Percentiles rank a stretch among this genome's conserved stretches.
Conservation (phyloP, 441 rosid species). For the Biscutella laevigata region DNA sequence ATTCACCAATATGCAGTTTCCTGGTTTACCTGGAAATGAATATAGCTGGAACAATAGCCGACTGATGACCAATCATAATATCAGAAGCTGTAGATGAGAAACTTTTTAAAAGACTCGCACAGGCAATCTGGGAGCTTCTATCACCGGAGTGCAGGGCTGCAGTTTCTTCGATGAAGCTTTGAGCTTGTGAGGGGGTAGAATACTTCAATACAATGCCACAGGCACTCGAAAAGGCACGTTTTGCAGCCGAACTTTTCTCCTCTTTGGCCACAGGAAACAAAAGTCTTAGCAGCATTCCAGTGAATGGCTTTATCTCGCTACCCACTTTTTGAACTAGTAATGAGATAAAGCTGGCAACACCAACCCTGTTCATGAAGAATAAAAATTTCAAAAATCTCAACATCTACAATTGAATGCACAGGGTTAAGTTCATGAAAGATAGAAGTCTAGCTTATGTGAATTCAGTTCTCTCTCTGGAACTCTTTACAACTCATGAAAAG, state of each 20-base stretch:
- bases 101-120: slow-evolving; percentile 78
- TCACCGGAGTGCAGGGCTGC: slow-evolving; percentile 72
- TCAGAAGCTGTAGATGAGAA: slow-evolving; percentile 74
- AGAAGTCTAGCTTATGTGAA: slow-evolving; percentile 3
- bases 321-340: slow-evolving; percentile 81
- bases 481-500: neutral
- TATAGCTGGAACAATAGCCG: slow-evolving; percentile 61
- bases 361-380: slow-evolving; percentile 53
- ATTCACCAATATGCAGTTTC: neutral
- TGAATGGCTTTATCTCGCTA: slow-evolving; percentile 63
- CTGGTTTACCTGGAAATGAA: slow-evolving; percentile 72
- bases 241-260: slow-evolving; percentile 74
- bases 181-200: slow-evolving; percentile 61
- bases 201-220: slow-evolving; percentile 75
- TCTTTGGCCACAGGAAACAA: slow-evolving; percentile 79
- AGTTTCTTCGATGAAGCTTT: slow-evolving; percentile 80
- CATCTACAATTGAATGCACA: neutral
- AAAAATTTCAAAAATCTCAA: slow-evolving; percentile 11
- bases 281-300: slow-evolving; percentile 57
- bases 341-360: slow-evolving; percentile 85
- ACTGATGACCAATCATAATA: slow-evolving; percentile 63
- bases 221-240: slow-evolving; percentile 89
- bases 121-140: slow-evolving; percentile 69
- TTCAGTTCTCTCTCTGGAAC: neutral
- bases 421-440: too few species aligned